Evolutionary conservation across 164 flowering plant species (phyloP), one percentile per base, ranked within the genome.

Genomic region (Nymphaea thermarum): DNA sequence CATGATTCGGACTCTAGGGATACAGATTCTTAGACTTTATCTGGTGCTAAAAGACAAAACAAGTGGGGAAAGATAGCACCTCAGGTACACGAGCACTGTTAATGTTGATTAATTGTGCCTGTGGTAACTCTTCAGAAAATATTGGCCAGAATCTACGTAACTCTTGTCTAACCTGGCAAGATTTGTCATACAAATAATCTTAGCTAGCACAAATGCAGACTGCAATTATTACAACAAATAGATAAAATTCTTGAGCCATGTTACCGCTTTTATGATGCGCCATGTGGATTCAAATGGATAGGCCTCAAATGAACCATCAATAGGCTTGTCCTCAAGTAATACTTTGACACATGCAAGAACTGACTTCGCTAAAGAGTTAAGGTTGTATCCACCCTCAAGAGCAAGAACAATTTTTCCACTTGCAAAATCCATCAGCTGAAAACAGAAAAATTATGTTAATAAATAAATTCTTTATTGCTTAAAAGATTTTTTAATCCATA

Each of bases 381-480:
- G 93, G 78, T 95, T 89, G 70, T 95, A 95, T 65, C 99, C 98
- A 47, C 99, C 99, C 80, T 95, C 99, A 71, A 95, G 79, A 65
- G 90, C 86, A 82, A 95, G 80, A 43, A 95, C 79, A 75, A 95
- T 81, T 74, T 80, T 92, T 62, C 99, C 97, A 42, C 78, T 72
- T 3, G 97, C 93, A 76, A 92, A 92, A 67, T 85, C 84, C 93
- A 88, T 83, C 76, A 95, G 76, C 99, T 95, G 79, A 75, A 71
- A 69, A 63, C 42, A 5, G 66, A 1, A 72, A 47, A 72, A 47
- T 53, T 63, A 43, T 64, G 63, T 4, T 73, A 55, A 43, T 11
- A 3, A 41, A 67, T 2, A 8, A 61, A 61, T 61, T 61, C 6
- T 17, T 61, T 55, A 55, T 55, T 55, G 60, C 36, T 25, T 25